Evolutionary conservation across 2,329 filamentous ascomycete species (phyloP).

Genomic region (Claviceps paspali): DNA sequence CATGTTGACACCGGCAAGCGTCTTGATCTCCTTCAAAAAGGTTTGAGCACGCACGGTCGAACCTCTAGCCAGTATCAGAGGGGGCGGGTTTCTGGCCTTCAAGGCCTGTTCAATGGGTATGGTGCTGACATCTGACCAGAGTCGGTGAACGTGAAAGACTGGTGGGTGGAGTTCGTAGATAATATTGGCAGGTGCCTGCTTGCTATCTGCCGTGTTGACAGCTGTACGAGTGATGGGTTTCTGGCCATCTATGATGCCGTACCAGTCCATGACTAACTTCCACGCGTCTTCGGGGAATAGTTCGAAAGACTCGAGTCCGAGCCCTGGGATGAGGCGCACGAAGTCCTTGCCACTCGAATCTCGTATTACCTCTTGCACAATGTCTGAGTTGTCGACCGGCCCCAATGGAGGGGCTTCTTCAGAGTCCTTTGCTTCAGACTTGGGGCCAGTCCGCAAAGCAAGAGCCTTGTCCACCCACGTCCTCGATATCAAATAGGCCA

Average conservation of each 20-base stretch:
- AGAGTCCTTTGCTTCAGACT: constrained; percentile 42
- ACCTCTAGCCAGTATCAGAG: constrained; percentile 55
- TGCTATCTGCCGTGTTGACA: constrained; percentile 50
- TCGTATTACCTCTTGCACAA: constrained; percentile 47
- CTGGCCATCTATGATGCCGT: constrained; percentile 57
- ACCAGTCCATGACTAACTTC: constrained; percentile 69
- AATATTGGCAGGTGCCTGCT: constrained; percentile 39
- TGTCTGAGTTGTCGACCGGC: constrained; percentile 74
- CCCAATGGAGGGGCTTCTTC: constrained; percentile 46
- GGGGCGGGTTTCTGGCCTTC: constrained; percentile 44
- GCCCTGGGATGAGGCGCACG: constrained; percentile 56
- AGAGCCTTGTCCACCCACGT: constrained; percentile 65
- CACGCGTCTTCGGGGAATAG: constrained; percentile 68
- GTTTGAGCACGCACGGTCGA: constrained; percentile 52
- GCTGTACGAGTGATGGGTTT: constrained; percentile 60
- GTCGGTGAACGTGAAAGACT: constrained; percentile 68
- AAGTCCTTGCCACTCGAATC: constrained; percentile 41
- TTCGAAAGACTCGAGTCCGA: constrained; percentile 56
- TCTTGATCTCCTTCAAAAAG: constrained; percentile 66
- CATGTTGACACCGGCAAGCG: constrained; percentile 48
- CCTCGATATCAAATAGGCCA: constrained; percentile 63
- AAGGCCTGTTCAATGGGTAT: constrained; percentile 41
- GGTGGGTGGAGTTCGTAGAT: constrained; percentile 75
- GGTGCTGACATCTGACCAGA: constrained; percentile 47
- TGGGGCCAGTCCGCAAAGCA: constrained; percentile 44